Evolutionary conservation across 1,139 yeast genomes (phyloP).

Genomic region (Meyerozyma guilliermondii): DNA sequence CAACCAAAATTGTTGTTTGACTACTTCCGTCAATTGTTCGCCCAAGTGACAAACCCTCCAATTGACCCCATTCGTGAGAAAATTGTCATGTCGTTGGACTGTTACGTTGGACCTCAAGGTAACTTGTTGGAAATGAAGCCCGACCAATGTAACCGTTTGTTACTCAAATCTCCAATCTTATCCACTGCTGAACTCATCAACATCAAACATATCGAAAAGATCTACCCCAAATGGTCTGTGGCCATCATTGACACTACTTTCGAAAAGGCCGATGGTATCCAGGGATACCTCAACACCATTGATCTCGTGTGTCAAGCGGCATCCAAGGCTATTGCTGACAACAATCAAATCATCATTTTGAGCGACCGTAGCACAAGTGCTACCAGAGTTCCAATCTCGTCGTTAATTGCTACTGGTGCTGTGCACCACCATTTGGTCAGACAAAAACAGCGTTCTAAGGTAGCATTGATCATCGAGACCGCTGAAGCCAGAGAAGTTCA

Average conservation of each 20-base stretch:
- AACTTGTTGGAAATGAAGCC: constrained; percentile 90
- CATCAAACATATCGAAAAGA: constrained; percentile 61
- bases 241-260: constrained; percentile 87
- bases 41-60: constrained; percentile 98
- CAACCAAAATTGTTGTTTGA: constrained; percentile 90
- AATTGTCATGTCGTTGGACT: constrained; percentile 94
- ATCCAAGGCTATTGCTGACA: constrained; percentile 73
- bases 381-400: constrained; percentile 73
- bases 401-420: constrained; percentile 94
- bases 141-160: constrained; percentile 82
- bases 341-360: constrained; percentile 68
- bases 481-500: constrained; percentile 98
- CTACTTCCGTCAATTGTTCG: constrained; percentile 93
- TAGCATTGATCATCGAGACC: constrained; percentile 85
- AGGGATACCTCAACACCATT: constrained; percentile 79
- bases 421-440: constrained; percentile 95
- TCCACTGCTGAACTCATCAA: constrained; percentile 71
- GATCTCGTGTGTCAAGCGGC: constrained; percentile 89
- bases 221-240: constrained; percentile 84
- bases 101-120: constrained; percentile 97
- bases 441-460: constrained; percentile 94
- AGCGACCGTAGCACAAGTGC: constrained; percentile 64
- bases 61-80: constrained; percentile 97
- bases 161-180: constrained; percentile 78
- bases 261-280: constrained; percentile 72